Evolutionary conservation across 2,329 filamentous ascomycete species (phyloP).

Genomic region (Shiraia bambusicola): DNA sequence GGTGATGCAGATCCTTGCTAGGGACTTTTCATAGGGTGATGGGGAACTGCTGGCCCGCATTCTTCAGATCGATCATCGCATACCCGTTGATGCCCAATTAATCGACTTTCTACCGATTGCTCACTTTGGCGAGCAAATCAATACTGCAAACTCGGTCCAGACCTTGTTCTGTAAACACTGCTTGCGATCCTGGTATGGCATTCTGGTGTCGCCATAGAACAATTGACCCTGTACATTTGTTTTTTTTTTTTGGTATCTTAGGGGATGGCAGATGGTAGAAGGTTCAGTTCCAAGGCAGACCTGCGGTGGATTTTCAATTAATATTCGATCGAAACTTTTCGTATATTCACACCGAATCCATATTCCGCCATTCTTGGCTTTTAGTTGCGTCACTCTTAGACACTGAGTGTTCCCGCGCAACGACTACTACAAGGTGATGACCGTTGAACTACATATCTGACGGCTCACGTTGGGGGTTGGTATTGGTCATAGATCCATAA

Average conservation of each 20-base stretch:
- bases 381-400: constrained; percentile 7
- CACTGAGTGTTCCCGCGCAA: constrained; percentile 1
- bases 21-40: constrained; percentile 25
- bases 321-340: constrained; percentile 34
- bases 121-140: constrained; percentile 30
- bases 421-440: constrained; percentile 11
- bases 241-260: constrained; percentile 36
- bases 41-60: constrained; percentile 20
- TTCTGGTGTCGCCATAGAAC: constrained; percentile 24
- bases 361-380: constrained; percentile 13
- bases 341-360: constrained; percentile 33
- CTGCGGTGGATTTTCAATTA: constrained; percentile 25
- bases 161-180: constrained; percentile 39
- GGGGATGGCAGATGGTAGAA: constrained; percentile 6
- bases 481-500: constrained; percentile 23
- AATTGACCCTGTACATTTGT: constrained; percentile 16
- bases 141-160: constrained; percentile 33
- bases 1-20: constrained; percentile 19
- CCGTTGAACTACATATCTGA: constrained; percentile 1
- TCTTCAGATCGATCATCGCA: constrained; percentile 29
- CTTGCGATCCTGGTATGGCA: constrained; percentile 24
- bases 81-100: constrained; percentile 40
- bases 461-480: constrained; percentile 1
- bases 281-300: constrained; percentile 20
- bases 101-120: constrained; percentile 28